Evolutionary conservation across 352 stramenopile species (phyloP).

Genomic region (Globisporangium mamillatum): DNA sequence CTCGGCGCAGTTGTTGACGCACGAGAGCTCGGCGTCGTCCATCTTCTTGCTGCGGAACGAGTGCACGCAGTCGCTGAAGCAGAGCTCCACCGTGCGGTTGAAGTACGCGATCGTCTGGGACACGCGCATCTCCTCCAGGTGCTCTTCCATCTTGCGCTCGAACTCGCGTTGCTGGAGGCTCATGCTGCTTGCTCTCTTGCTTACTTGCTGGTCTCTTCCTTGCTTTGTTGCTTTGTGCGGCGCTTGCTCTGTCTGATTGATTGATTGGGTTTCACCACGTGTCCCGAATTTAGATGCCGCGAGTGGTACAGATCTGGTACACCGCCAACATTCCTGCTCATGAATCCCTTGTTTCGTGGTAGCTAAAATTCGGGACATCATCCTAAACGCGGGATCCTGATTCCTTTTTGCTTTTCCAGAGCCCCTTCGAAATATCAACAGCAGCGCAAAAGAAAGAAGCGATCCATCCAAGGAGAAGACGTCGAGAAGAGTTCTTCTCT

Average conservation of each 20-base stretch:
- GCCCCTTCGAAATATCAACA: conserved; percentile 12
- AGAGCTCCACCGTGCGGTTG: conserved; percentile 88
- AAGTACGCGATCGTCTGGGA: conserved; percentile 89
- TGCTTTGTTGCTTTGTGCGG: neutral
- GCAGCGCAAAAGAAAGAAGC: conserved; percentile 5
- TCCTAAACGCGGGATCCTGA: conserved; percentile 10
- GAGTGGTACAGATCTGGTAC: neutral
- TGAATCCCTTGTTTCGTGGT: neutral
- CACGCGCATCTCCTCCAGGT: conserved; percentile 90
- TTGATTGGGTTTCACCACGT: conserved; percentile 12
- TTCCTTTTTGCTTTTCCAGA: conserved; percentile 3
- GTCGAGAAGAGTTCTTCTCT: neutral
- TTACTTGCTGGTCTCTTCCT: neutral
- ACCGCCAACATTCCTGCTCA: neutral
- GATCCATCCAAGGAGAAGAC: conserved; percentile 13
- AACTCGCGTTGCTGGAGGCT: conserved; percentile 73
- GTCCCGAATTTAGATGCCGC: conserved; percentile 8
- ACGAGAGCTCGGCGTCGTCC: conserved; percentile 87
- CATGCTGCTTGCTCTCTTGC: conserved; percentile 25
- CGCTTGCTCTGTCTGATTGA: neutral
- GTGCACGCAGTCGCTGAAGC: conserved; percentile 88
- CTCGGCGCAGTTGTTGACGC: conserved; percentile 86
- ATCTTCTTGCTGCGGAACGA: conserved; percentile 91
- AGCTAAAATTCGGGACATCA: neutral
- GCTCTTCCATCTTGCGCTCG: conserved; percentile 89